Conservation (phyloP, 1,139 yeast genomes). For the Candida sanyaensis region DNA sequence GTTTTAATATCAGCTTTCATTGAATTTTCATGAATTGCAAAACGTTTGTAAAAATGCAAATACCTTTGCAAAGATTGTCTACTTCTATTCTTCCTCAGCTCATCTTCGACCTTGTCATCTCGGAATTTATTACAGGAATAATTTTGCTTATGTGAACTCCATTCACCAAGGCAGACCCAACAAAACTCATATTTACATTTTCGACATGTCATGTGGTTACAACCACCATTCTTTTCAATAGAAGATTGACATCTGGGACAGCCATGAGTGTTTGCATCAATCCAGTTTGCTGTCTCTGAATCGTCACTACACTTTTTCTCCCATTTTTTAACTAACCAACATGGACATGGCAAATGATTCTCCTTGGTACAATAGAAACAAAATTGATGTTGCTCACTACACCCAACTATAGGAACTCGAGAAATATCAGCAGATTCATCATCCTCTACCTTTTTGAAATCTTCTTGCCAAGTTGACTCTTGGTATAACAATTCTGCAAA, state of each 20-base stretch:
- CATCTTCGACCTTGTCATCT: constrained; percentile 23
- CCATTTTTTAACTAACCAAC: constrained; percentile 73
- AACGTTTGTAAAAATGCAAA: constrained; percentile 75
- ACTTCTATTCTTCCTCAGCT: constrained; percentile 32
- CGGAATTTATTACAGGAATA: constrained; percentile 70
- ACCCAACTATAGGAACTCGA: constrained; percentile 63
- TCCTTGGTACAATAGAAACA: constrained; percentile 79
- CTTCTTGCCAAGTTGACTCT: not conserved
- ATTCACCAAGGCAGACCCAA: constrained; percentile 85
- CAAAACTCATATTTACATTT: constrained; percentile 83
- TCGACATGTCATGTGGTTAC: constrained; percentile 92
- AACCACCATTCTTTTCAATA: constrained; percentile 91
- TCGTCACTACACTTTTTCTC: constrained; percentile 80
- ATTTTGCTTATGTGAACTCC: constrained; percentile 71
- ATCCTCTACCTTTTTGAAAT: constrained; percentile 13
- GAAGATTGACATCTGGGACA: constrained; percentile 69
- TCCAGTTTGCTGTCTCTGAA: constrained; percentile 88
- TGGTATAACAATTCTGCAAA: constrained; percentile 40
- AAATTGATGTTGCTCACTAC: constrained; percentile 68
- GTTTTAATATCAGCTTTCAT: constrained; percentile 71
- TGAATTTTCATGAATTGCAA: constrained; percentile 76
- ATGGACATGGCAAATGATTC: constrained; percentile 84
- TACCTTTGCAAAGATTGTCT: constrained; percentile 61
- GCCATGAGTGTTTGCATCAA: constrained; percentile 79
- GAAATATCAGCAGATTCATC: constrained; percentile 28